Evolutionary conservation across 768 basidiomycete genomes (phyloP), one percentile per base, ranked within the genome.

Genomic region (Leccinum rimulosum): DNA sequence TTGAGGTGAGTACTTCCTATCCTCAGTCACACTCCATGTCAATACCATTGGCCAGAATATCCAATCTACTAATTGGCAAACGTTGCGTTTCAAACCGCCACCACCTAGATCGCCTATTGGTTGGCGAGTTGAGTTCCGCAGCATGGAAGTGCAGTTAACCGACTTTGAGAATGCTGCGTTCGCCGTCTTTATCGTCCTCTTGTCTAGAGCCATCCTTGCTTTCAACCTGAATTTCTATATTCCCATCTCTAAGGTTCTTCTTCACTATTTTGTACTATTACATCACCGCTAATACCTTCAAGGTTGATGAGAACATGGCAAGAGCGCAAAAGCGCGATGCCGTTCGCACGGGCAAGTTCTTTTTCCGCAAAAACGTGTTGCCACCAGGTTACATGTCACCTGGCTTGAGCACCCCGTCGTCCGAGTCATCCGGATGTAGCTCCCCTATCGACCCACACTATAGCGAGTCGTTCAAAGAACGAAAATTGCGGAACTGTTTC

Each of bases 1-100:
- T 98, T 62, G 97, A 99, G 82, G 93, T 93, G 64, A n/a, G 60
- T 19, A 36, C 31, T 43, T 4, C 33, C 28, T 31, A n/a, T 60
- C 43, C 28, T 52, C 4, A 40, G 10, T 47, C 19, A 45, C 12
- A 19, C 12, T 28, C 7, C 3, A 35, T 60, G 43, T 63, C 55
- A 54, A 60, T 30, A 28, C 28, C 9, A 3, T 47, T 43, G 52
- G 6, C 1, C 72, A 96, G 91, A 98, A 98, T 68, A 88, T 99
- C 27, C 97, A 99, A 83, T 98, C 97, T 2, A 99, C 97, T 4
- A 99, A 99, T 69, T 99, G 97, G 97, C 97, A 99, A 76, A 98
- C 97, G 0, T 80, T 99, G 33, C 85, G 97, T 51, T 99, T 99
- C 83, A 99, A 99, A 72, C 97, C 97, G 3, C 97, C 97, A 12